These are phyloP conservation scores for Zizania palustris DNA, from an alignment of 202 grass and related monocot species.

Conservation along the genomic window DNA sequence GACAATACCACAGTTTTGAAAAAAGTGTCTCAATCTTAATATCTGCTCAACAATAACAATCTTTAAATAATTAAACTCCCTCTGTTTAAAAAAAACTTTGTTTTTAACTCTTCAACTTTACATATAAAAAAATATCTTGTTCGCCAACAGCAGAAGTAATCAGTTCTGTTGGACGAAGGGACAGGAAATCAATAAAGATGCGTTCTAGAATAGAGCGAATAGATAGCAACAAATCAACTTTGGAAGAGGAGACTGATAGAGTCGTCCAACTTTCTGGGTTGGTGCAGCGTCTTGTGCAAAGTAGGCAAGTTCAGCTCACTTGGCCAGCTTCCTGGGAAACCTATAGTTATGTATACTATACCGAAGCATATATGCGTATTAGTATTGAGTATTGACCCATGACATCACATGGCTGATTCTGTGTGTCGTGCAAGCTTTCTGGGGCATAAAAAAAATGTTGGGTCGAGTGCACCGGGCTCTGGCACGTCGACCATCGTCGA, in stretches of 20 bases:
- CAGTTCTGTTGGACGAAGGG: too few relatives aligned
- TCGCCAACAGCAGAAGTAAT: too few relatives aligned
- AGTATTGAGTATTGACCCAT: neutral
- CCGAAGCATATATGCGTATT: neutral
- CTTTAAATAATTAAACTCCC: too few relatives aligned
- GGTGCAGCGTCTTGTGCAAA: neutral
- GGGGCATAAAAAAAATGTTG: neutral
- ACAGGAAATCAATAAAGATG: too few relatives aligned
- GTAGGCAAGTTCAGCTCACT: neutral
- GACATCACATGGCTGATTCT: neutral
- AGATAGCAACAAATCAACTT: neutral
- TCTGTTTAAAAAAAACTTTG: too few relatives aligned
- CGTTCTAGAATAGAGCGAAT: too few relatives aligned
- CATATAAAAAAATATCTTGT: too few relatives aligned
- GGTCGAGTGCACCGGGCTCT: neutral
- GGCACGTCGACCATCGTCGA: slow-evolving; percentile 10
- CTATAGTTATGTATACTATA: neutral
- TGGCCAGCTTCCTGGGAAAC: neutral
- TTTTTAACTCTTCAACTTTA: too few relatives aligned
- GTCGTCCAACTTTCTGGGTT: neutral
- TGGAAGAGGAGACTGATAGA: neutral
- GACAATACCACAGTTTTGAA: too few relatives aligned
- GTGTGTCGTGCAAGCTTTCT: neutral
- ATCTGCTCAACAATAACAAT: too few relatives aligned
- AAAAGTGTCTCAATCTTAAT: neutral